These are phyloP conservation scores for Rhytidiadelphus loreus DNA, from an alignment of 225 moss, liverwort and hornwort genomes.

Conservation along the genomic window DNA sequence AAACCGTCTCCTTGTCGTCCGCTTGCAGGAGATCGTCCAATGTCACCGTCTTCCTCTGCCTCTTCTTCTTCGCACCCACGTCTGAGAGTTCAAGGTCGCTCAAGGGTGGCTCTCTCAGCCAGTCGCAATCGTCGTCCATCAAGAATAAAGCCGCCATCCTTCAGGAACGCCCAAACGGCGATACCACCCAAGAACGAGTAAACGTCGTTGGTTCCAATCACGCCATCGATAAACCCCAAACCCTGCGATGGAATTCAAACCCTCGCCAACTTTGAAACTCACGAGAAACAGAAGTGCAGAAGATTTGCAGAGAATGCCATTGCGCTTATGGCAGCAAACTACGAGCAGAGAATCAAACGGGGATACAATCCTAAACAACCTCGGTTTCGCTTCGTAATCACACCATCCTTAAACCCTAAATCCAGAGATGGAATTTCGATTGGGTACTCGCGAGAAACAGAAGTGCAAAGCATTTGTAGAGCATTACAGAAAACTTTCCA, in stretches of 20 bases:
- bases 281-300: neutral
- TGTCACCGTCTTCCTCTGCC: slow-evolving; percentile 18
- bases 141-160: neutral
- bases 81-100: neutral
- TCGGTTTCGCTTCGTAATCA: too few relatives aligned
- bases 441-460: too few relatives aligned
- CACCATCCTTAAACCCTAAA: neutral
- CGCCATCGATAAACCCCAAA: neutral
- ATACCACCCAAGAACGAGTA: neutral
- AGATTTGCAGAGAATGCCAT: neutral
- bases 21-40: slow-evolving; percentile 31
- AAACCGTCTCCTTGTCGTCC: slow-evolving; percentile 19
- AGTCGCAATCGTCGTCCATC: slow-evolving; percentile 30
- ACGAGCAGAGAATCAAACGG: neutral
- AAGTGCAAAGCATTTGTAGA: neutral
- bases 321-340: neutral
- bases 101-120: slow-evolving; percentile 1
- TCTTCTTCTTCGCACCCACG: slow-evolving; percentile 12
- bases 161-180: neutral
- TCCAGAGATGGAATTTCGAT: neutral
- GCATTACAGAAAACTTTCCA: neutral
- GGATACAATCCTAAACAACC: neutral
- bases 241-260: neutral
- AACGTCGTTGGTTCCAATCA: neutral
- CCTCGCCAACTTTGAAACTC: neutral